Evolutionary conservation across 352 stramenopile species (phyloP).

Genomic region (Pilasporangium apinafurcum): DNA sequence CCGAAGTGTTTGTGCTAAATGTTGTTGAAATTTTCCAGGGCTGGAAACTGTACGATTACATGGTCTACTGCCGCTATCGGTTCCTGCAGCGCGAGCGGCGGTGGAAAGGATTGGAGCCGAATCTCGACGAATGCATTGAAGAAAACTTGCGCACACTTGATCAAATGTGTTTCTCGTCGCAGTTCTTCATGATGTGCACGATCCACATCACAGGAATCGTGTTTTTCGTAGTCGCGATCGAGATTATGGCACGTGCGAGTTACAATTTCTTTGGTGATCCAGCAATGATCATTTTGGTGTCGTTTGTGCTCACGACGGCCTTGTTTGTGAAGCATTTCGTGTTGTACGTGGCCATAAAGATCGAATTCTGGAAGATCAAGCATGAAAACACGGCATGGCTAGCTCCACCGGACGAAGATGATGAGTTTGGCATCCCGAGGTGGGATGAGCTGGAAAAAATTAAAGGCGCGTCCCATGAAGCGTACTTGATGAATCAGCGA

Average conservation of each 20-base stretch:
- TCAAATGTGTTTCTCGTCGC: slow-evolving; percentile 96
- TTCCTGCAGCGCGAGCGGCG: slow-evolving; percentile 94
- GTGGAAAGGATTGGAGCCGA: slow-evolving; percentile 96
- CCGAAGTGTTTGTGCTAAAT: slow-evolving; percentile 94
- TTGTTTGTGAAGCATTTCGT: slow-evolving; percentile 61
- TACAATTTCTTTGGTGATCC: slow-evolving; percentile 97
- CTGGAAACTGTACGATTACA: slow-evolving; percentile 98
- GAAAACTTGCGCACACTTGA: slow-evolving; percentile 93
- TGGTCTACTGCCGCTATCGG: slow-evolving; percentile 94
- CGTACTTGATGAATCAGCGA: slow-evolving; percentile 96
- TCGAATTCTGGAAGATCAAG: slow-evolving; percentile 95
- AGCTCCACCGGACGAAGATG: slow-evolving; percentile 79
- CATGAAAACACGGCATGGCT: slow-evolving; percentile 96
- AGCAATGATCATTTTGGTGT: slow-evolving; percentile 78
- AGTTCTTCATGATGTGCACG: slow-evolving; percentile 98
- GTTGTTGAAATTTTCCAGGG: slow-evolving; percentile 96
- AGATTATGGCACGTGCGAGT: slow-evolving; percentile 93
- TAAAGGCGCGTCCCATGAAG: slow-evolving; percentile 91
- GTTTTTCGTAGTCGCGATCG: slow-evolving; percentile 92
- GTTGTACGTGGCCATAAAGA: slow-evolving; percentile 77
- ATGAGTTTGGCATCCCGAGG: slow-evolving; percentile 88
- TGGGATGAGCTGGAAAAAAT: slow-evolving; percentile 92
- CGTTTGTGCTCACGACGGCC: slow-evolving; percentile 56
- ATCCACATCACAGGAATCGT: slow-evolving; percentile 93
- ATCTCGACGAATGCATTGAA: slow-evolving; percentile 96